Evolutionary conservation across 352 stramenopile species (phyloP), one percentile per base, ranked within the genome.

Genomic region (Globisporangium okanoganense): DNA sequence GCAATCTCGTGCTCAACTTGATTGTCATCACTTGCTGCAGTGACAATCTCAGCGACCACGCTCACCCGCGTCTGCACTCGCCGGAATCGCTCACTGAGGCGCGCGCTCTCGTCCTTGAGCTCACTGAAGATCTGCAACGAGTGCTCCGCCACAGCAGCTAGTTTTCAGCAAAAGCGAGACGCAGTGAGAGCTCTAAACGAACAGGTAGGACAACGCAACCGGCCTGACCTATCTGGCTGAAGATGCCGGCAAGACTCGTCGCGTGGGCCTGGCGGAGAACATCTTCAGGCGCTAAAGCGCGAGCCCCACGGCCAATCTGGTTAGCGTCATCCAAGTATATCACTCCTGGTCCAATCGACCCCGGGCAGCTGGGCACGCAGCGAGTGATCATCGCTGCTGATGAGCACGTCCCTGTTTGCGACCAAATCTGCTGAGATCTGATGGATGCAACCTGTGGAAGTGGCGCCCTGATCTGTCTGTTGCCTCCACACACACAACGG

Each of bases 71-170:
- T 24, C 13, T 70, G 69, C 6, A 88, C 55, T 16, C 53, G 62
- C 5, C 49, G 18, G 38, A 85, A 71, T 4, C 64, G 69, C n/a
- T 70, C 55, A 7, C 65, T 57, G 0, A 85, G 56, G 0, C 58
- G 50, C n/a, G 18, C 58, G 7, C 58, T 77, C 38, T 83, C 72
- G 47, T 75, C 60, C 18, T 70, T 72, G 6, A 88, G 67, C 56
- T 87, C 79, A 44, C 56, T 53, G 22, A 87, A 78, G 29, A 88
- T 72, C 8, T 87, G 73, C 1, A 87, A 60, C 24, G 79, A 75
- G 49, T 82, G 70, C 10, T 70, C 71, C 18, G 79, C 70, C 7
- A 88, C 75, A 35, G 64, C 58, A 20, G 79, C 79, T 88, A 25
- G 5, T n/a, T n/a, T n/a, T n/a, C n/a, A n/a, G n/a, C n/a, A n/a